Base-by-base conservation (phyloP, 2,329 filamentous ascomycete genomes). In the Grosmannia serpens region DNA sequence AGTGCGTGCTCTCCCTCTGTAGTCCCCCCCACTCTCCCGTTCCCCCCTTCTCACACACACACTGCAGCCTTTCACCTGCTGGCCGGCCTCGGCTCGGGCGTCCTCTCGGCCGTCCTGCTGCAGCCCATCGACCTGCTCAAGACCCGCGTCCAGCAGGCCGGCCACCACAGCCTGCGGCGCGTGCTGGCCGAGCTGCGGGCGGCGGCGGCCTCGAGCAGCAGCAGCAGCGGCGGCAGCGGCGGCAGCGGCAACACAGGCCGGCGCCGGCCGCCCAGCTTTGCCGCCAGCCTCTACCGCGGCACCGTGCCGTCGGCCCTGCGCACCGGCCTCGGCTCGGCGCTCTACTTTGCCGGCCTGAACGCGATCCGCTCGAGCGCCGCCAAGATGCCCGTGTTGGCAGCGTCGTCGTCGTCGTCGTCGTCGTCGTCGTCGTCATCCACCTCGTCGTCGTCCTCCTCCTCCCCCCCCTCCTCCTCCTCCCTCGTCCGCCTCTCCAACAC, bases 111-210 rank as follows among this genome's bases (percentile, higher is more conserved):
- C 58, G 85, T 95, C 60, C 84, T 97, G 58, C 82, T 99, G 20
- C 94, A 99, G 72, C 94, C 94, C 29, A 88, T 94, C 67, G 94
- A 99, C 73, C 85, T 99, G 4, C 84, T 99, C 70, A 99, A 99
- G 74, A 99, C 94, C 33, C 87, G 94, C 53, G 86, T 97, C 47
- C 94, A 99, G 70, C 94, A 97, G 72, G 89, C 89, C 38, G 84
- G 84, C 54, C 79, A 82, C 50, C 81, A 82, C 64, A 84, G 89
- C 2, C 81, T 97, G 59, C 71, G 82, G 57, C 75, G 77, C 27
- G 88, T 87, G 22, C 75, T 95, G 61, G 82, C 83, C 66, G 76
- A 83, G 38, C 89, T 95, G 68, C 80, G 87, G 62, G 74, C 76
- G 64, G 55, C 61, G 2, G 41, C 58, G 4, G 5, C 15, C 4